Evolutionary conservation across 1,284 basidiomycete species (phyloP).

Genomic region (Leccinum angustisporum): DNA sequence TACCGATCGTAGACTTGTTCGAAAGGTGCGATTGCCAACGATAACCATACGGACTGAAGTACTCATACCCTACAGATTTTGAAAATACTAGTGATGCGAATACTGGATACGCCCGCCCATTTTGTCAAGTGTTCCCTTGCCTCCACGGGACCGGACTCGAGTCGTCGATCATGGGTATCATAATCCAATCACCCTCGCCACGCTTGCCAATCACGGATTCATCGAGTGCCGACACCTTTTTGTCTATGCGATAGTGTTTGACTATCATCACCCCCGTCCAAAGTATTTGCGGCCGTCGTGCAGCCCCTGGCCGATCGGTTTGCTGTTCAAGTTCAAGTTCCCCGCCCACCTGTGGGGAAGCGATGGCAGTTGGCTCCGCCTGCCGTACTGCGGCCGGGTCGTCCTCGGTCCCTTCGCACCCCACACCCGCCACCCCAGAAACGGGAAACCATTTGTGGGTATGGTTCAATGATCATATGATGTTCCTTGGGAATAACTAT

Average conservation of each 20-base stretch:
- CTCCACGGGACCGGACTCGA: neutral
- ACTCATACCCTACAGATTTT: neutral
- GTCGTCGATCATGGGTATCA: neutral
- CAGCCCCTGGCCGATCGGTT: neutral
- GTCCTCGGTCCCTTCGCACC: neutral
- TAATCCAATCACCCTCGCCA: neutral
- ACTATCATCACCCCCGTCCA: neutral
- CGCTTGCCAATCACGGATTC: neutral
- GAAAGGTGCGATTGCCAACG: neutral
- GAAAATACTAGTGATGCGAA: too few species aligned
- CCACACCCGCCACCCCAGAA: neutral
- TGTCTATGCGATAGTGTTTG: neutral
- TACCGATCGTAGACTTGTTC: neutral
- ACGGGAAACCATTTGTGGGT: slow-evolving; percentile 8
- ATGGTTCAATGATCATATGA: neutral
- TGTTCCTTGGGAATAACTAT: slow-evolving; percentile 9
- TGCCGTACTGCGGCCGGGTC: slow-evolving; percentile 3
- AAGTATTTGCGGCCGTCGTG: neutral
- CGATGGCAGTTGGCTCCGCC: neutral
- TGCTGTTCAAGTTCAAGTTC: neutral
- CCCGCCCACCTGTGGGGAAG: slow-evolving; percentile 1
- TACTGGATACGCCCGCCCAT: neutral
- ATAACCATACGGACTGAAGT: neutral
- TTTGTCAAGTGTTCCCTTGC: neutral
- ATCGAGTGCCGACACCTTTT: neutral